phyloP scores from a whole-genome alignment of 1,284 basidiomycete species.

The Coniferiporia sulphurascens region DNA sequence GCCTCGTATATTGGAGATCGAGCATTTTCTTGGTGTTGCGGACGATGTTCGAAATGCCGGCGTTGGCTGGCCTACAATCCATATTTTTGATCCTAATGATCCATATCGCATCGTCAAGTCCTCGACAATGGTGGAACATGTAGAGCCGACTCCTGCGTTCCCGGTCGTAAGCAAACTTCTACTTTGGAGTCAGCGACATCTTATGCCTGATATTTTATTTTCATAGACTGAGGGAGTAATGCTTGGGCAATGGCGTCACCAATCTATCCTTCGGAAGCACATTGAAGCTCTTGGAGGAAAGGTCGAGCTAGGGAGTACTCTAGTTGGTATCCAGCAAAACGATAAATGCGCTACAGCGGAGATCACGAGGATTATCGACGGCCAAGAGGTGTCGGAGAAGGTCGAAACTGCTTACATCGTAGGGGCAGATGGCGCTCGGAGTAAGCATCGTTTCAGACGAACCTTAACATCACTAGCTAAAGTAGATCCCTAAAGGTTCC shows the following conservation, averaged over 20 bases:
- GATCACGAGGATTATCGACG: not conserved
- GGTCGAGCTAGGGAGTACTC: constrained; percentile 12
- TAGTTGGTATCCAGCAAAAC: constrained; percentile 10
- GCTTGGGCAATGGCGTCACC: constrained; percentile 13
- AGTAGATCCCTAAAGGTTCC: constrained; percentile 21
- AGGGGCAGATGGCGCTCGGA: constrained; percentile 35
- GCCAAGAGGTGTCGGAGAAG: not conserved
- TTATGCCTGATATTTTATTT: not conserved
- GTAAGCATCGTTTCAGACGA: constrained; percentile 19
- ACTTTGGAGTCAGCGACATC: not conserved
- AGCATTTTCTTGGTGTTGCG: constrained; percentile 12
- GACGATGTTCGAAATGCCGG: constrained; percentile 2
- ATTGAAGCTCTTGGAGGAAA: constrained; percentile 12
- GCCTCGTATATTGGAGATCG: constrained; percentile 12
- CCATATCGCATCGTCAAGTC: constrained; percentile 1
- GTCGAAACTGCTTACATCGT: constrained; percentile 23
- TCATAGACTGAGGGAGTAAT: not conserved
- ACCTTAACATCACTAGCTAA: not conserved
- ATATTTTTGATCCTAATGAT: constrained; percentile 9
- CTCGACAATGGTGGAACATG: not conserved
- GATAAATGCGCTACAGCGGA: constrained; percentile 4
- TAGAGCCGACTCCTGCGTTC: constrained; percentile 10
- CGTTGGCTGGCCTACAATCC: not conserved
- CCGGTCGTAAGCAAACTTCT: constrained; percentile 8
- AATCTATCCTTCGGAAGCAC: constrained; percentile 15